Percentiles rank a stretch among this genome's conserved stretches.
phyloP scores from a whole-genome alignment of 225 moss, liverwort and hornwort genomes.

The Straminergon stramineum region DNA sequence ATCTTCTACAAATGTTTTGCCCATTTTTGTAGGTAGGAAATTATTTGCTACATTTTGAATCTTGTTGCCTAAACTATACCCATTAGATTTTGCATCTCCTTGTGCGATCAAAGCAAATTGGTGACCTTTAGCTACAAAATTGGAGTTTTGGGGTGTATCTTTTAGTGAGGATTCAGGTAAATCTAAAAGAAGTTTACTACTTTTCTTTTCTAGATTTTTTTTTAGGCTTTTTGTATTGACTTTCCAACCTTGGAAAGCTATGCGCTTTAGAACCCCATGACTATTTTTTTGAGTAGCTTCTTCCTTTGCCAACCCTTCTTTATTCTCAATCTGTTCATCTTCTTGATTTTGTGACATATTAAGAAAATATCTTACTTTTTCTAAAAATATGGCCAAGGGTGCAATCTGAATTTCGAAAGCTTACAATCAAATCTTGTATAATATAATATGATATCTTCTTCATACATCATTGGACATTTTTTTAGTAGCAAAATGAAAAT shows the following conservation, averaged over 20 bases:
- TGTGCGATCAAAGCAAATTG: neutral
- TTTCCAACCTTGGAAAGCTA: neutral
- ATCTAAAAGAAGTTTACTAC: neutral
- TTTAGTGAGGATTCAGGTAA: neutral
- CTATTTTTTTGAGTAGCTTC: neutral
- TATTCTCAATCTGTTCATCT: neutral
- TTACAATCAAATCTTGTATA: neutral
- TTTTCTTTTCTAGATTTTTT: neutral
- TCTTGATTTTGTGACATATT: slow-evolving; percentile 4
- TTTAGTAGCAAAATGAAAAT: neutral
- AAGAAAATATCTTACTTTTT: neutral
- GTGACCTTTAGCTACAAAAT: neutral
- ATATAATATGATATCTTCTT: neutral
- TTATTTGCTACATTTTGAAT: neutral
- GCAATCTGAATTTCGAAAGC: neutral
- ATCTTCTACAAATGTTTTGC: neutral
- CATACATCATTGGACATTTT: neutral
- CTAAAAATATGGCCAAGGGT: neutral
- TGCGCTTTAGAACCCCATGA: neutral
- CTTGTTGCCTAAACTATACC: neutral
- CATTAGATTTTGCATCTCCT: neutral
- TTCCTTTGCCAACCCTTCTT: neutral
- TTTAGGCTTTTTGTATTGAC: neutral
- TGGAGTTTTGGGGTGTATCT: neutral
- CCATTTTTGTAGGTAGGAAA: neutral